Percentiles rank a stretch among this genome's conserved stretches.
These are phyloP conservation scores for Rhamnella rubrinervis DNA, from an alignment of 331 rosid species.

Conservation along the genomic window DNA sequence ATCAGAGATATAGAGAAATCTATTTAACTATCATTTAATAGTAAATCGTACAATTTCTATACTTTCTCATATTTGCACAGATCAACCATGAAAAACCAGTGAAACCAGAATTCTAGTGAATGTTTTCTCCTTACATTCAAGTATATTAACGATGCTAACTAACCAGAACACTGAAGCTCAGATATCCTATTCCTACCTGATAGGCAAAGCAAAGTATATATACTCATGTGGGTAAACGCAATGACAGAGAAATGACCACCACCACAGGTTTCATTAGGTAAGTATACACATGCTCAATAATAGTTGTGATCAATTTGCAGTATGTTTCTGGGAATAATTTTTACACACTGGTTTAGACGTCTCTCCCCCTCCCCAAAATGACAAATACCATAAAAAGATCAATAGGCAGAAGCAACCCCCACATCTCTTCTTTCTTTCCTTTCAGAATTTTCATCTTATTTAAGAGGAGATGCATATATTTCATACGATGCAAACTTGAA, in stretches of 20 bases:
- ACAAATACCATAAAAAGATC: no score
- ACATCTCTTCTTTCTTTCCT: background rate
- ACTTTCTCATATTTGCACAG: background rate
- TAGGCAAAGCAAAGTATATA: no score
- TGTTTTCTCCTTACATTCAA: background rate
- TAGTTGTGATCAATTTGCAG: no score
- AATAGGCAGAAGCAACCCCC: background rate
- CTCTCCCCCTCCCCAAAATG: no score
- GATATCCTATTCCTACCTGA: background rate
- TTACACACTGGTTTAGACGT: no score
- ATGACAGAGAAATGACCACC: no score
- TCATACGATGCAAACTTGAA: background rate
- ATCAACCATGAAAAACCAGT: background rate
- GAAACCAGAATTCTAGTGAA: background rate
- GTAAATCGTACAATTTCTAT: background rate
- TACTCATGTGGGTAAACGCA: no score
- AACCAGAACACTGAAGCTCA: background rate
- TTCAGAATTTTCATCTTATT: background rate
- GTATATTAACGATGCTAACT: background rate
- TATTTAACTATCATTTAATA: background rate
- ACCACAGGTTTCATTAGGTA: no score
- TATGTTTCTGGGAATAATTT: no score
- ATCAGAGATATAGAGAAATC: slow-evolving; percentile 1
- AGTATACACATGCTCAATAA: no score
- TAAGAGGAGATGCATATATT: background rate